phyloP scores from a whole-genome alignment of 139 green algal species.

The Pseudopediastrum boryanum region DNA sequence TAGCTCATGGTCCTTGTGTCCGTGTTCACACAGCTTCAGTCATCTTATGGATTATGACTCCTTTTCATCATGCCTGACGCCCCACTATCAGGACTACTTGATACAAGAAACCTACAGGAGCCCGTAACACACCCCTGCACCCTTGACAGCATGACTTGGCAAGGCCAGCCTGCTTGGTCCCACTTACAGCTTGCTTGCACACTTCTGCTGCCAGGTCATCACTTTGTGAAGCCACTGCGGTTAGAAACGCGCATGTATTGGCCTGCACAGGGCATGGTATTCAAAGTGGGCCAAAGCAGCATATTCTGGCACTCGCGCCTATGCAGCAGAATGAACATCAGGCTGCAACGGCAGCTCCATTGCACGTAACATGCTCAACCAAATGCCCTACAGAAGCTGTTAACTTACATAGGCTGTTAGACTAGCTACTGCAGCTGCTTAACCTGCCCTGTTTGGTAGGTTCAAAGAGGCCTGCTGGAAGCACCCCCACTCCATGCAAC shows the following conservation, averaged over 20 bases:
- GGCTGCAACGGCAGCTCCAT: too few species aligned
- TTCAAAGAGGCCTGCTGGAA: too few species aligned
- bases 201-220: slow-evolving; percentile 14
- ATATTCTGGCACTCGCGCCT: background rate
- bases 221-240: slow-evolving; percentile 11
- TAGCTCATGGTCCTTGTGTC: background rate
- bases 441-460: background rate
- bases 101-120: background rate
- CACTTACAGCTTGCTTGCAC: background rate
- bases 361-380: background rate
- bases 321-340: background rate
- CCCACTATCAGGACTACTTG: background rate
- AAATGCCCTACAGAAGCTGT: background rate
- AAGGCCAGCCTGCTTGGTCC: background rate
- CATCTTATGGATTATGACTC: background rate
- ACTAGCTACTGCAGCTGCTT: background rate
- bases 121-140: background rate
- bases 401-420: slow-evolving; percentile 2
- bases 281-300: background rate
- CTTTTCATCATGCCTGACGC: background rate
- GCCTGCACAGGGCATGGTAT: background rate
- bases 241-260: slow-evolving; percentile 24
- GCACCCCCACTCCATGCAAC: too few species aligned
- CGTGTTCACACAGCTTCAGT: background rate
- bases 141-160: background rate